Evolutionary conservation across 163 green algal species (phyloP).

Genomic region (Scenedesmus sp.): DNA sequence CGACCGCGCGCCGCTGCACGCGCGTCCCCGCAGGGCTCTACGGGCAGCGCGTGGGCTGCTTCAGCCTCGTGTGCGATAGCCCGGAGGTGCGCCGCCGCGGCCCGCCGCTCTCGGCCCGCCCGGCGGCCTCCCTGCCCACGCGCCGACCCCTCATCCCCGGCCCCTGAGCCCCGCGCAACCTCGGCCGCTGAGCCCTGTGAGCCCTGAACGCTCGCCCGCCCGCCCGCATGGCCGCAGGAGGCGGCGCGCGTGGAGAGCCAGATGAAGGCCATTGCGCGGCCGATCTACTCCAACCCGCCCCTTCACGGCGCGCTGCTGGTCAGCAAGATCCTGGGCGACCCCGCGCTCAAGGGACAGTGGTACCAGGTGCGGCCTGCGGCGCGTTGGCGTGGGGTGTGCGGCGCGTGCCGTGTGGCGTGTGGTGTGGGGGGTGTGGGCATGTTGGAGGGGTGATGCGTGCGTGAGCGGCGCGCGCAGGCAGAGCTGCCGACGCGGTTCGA

Average conservation of each 20-base stretch:
- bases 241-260: constrained; percentile 77
- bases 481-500: no score
- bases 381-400: not conserved
- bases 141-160: no score
- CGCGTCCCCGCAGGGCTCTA: no score
- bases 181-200: no score
- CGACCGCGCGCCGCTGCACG: no score
- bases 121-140: no score
- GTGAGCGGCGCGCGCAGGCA: no score
- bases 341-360: constrained; percentile 81
- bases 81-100: constrained; percentile 4
- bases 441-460: no score
- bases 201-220: no score
- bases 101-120: no score
- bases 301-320: constrained; percentile 79
- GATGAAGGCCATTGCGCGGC: constrained; percentile 83
- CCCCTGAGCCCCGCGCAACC: no score
- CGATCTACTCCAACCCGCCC: constrained; percentile 92
- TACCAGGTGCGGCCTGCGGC: constrained; percentile 55
- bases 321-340: constrained; percentile 73
- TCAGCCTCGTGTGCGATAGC: constrained; percentile 70
- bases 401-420: not conserved
- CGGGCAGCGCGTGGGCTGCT: constrained; percentile 79
- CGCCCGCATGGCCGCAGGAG: constrained; percentile 38
- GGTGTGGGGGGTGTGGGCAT: no score